Evolutionary conservation across 1,284 basidiomycete genomes (phyloP), one percentile per base, ranked within the genome.

Genomic region (Vanrija sp.): DNA sequence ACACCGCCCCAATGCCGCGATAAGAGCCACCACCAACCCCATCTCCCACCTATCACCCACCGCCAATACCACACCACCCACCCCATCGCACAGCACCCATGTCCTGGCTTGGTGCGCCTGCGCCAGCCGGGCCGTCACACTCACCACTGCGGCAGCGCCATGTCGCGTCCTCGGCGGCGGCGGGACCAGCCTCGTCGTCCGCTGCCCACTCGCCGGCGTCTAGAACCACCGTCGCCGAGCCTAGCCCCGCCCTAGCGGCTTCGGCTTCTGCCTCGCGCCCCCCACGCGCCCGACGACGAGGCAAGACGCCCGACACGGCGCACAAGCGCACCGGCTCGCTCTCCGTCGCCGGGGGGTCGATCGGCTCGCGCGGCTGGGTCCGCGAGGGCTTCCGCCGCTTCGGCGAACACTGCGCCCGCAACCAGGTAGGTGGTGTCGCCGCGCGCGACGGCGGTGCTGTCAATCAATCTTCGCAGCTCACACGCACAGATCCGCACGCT

Each of bases 401-500:
- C 48, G 75, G 75, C n/a, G 68, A 74, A 54, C 75, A 77, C 57
- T 75, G 73, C 42, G 74, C 75, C 0, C 56, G 75, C 43, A 76
- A 76, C 65, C 75, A 77, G 58, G 75, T 75, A 48, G 50, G 68
- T 61, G 12, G 23, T 3, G 23, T 15, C 16, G 38, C 8, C 4
- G 48, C 6, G 16, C 16, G 6, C 25, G 14, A 2, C 16, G 19
- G 28, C 18, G 28, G 26, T 8, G 10, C 14, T 16, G n/a, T 16
- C n/a, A 9, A 21, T n/a, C n/a, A n/a, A 21, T n/a, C 40, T 6
- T 19, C 44, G 44, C 44, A 34, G 29, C 46, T 52, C 14, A 28
- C 23, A 38, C 89, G 91, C 72, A 10, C 91, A 96, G 80, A 94
- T 95, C 53, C 86, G 92, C 51, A 88, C 96, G 38, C 87, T 98